Conservation (phyloP, 768 basidiomycete genomes). For the Mycena epipterygia region DNA sequence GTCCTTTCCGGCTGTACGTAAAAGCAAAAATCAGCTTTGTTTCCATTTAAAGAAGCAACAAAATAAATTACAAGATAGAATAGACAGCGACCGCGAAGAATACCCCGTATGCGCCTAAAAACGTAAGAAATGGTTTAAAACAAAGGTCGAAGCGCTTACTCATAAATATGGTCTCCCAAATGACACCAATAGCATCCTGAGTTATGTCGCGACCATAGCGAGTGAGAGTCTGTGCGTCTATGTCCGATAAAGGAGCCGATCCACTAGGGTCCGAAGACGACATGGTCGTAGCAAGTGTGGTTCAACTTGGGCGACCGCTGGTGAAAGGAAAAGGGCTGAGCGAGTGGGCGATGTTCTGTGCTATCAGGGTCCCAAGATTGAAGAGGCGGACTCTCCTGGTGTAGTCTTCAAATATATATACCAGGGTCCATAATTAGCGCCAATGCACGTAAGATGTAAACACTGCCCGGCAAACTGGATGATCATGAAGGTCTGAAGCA, state of each 20-base stretch:
- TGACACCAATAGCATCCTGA: slow-evolving; percentile 14
- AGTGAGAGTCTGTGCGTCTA: slow-evolving; percentile 14
- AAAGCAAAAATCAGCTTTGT: background rate
- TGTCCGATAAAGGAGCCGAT: slow-evolving; percentile 6
- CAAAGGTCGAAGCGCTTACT: background rate
- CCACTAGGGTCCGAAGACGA: background rate
- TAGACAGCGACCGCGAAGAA: slow-evolving; percentile 25
- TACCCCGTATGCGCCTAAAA: slow-evolving; percentile 22
- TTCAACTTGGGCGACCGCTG: background rate
- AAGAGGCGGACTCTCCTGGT: background rate
- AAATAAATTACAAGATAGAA: slow-evolving; percentile 20
- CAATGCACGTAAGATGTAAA: background rate
- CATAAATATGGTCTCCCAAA: slow-evolving; percentile 26
- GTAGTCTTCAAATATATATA: background rate
- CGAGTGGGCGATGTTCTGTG: background rate
- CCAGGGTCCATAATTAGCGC: background rate
- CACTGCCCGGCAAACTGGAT: no score
- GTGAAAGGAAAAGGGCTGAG: background rate
- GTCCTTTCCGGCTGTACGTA: slow-evolving; percentile 18
- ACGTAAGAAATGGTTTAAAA: background rate
- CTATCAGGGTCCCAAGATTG: background rate
- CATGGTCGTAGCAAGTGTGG: background rate
- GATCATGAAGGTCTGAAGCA: no score
- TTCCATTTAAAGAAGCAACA: background rate
- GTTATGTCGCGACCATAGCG: slow-evolving; percentile 7